These are phyloP conservation scores for Ustilago nuda DNA, from an alignment of 1,284 basidiomycete species.

Conservation along the genomic window DNA sequence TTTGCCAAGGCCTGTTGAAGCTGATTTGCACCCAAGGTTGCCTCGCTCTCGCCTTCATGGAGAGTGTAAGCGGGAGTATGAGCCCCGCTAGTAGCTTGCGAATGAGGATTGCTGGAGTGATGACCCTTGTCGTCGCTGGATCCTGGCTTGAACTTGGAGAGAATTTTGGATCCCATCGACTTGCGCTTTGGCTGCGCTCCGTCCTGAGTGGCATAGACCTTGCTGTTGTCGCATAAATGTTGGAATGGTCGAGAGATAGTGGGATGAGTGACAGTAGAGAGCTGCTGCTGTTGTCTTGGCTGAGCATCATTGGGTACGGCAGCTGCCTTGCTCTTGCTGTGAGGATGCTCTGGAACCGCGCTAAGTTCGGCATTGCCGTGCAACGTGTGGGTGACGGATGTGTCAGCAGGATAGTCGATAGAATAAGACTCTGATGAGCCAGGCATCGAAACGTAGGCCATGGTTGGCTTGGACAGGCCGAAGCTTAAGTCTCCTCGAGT, in stretches of 20 bases:
- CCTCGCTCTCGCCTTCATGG: background rate
- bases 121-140: constrained; percentile 15
- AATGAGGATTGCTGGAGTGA: background rate
- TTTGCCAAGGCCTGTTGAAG: constrained; percentile 23
- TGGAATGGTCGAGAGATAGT: constrained; percentile 1
- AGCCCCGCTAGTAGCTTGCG: constrained; percentile 21
- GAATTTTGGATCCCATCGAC: constrained; percentile 45
- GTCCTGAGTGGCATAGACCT: background rate
- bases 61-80: constrained; percentile 8
- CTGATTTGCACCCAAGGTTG: constrained; percentile 6
- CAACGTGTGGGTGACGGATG: background rate
- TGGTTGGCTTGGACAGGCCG: background rate
- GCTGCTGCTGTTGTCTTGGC: constrained; percentile 6
- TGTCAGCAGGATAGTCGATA: constrained; percentile 6
- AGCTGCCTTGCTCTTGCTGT: constrained; percentile 7
- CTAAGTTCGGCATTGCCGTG: constrained; percentile 12
- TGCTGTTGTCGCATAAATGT: background rate
- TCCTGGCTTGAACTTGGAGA: constrained; percentile 32
- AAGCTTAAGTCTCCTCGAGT: background rate
- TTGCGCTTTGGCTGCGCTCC: constrained; percentile 8
- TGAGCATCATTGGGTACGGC: background rate
- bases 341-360: constrained; percentile 30
- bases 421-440: constrained; percentile 34
- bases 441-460: constrained; percentile 8
- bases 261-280: constrained; percentile 14